Conservation (phyloP, 805 yeast species). For the Citeromyces matritensis region DNA sequence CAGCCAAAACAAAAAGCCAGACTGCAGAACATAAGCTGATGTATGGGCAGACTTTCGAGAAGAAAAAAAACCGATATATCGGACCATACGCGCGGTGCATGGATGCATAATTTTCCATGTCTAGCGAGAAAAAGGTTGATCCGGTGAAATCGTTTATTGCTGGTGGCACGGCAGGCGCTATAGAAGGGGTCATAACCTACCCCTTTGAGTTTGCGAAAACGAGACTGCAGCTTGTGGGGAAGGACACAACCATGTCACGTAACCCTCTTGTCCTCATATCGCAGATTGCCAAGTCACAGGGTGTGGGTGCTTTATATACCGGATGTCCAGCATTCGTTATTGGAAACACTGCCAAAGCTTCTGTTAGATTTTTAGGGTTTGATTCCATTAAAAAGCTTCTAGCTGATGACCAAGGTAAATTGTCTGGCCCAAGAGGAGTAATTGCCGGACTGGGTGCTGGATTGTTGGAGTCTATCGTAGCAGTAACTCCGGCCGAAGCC, state of each 20-base stretch:
- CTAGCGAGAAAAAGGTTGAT: conserved; percentile 16
- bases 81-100: too few species aligned
- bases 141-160: conserved; percentile 79
- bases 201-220: conserved; percentile 98
- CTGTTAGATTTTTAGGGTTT: conserved; percentile 88
- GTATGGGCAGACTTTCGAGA: too few species aligned
- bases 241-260: conserved; percentile 46
- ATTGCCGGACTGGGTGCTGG: conserved; percentile 98
- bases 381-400: conserved; percentile 70
- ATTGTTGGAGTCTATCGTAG: conserved; percentile 75
- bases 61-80: too few species aligned
- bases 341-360: conserved; percentile 93
- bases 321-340: conserved; percentile 96
- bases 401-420: conserved; percentile 72
- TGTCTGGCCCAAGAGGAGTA: conserved; percentile 84
- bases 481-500: conserved; percentile 95
- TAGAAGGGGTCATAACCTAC: conserved; percentile 84
- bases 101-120: background rate
- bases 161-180: conserved; percentile 94
- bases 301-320: conserved; percentile 65
- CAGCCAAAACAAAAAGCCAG: too few species aligned
- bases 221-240: conserved; percentile 68
- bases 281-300: conserved; percentile 64
- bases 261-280: conserved; percentile 77
- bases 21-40: too few species aligned